phyloP scores from a whole-genome alignment of 2,329 filamentous ascomycete genomes.

The Sporothrix protearum region DNA sequence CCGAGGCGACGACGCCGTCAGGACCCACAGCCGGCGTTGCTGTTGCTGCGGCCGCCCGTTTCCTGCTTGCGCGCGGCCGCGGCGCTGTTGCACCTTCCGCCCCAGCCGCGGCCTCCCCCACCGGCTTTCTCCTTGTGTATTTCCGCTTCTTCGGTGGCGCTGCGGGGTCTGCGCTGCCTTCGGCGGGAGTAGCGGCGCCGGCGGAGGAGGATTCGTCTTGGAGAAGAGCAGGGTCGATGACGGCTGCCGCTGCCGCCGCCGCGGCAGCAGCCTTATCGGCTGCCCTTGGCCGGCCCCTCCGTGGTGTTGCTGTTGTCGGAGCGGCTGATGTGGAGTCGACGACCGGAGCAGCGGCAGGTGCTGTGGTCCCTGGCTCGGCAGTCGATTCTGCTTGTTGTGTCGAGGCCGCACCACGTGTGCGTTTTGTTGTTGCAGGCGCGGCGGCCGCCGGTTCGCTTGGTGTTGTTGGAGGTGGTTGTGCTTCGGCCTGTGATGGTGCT shows the following conservation, averaged over 20 bases:
- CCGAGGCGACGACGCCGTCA: not conserved
- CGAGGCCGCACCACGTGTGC: not conserved
- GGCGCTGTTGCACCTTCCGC: not conserved
- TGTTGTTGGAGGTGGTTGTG: not conserved
- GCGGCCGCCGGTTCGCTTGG: not conserved
- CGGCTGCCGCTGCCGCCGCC: not conserved
- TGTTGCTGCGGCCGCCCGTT: not conserved
- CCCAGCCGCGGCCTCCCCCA: not conserved
- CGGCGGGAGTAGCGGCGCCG: not conserved
- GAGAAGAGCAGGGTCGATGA: not conserved
- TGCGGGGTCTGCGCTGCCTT: not conserved
- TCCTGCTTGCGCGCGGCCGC: not conserved
- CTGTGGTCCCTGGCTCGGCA: not conserved
- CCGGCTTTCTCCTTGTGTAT: constrained; percentile 20
- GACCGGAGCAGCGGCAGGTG: not conserved
- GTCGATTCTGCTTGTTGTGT: not conserved
- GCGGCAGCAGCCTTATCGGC: not conserved
- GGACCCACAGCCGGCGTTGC: not conserved
- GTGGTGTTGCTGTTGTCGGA: not conserved
- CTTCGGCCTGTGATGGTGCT: not conserved
- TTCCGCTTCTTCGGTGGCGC: constrained; percentile 20
- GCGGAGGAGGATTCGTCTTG: not conserved
- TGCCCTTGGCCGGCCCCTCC: constrained; percentile 10
- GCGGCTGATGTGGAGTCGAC: not conserved
- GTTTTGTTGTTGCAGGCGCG: not conserved